Base-by-base conservation (phyloP, 192 early-diverging fungal species). In the Fimicolochytrium jonesii region DNA sequence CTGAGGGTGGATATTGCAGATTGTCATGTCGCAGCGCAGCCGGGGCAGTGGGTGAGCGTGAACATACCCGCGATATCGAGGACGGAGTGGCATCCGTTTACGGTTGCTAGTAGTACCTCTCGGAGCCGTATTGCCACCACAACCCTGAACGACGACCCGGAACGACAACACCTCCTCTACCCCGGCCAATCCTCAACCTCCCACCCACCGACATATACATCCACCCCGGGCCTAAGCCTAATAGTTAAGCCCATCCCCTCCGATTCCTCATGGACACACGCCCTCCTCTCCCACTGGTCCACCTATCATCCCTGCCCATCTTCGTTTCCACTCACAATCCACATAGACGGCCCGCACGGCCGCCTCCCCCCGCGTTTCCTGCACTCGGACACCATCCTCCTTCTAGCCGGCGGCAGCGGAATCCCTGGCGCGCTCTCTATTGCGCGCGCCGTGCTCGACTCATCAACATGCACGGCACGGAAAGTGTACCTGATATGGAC, bases 1-100 rank as follows among this genome's bases (percentile, higher is more conserved):
- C 17, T 66, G 15, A 34, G 64, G 13, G 13, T 66, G 36, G 64
- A 66, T 32, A 66, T 66, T 33, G 43, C 7, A 23, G 64, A 57
- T 54, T 66, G 64, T 28, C 32, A 56, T 18, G 17, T 47, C 15
- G 10, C 34, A 7, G 51, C 54, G 15, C n/a, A 15, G 18, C 64
- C 64, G 0, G 64, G 64, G 15, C 64, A 66, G 31, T 66, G 64
- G 64, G 64, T 66, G 2, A 28, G 54, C n/a, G 18, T 66, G n/a
- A 37, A 41, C 43, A 32, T 66, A 29, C 64, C 64, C 17, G 34
- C 64, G n/a, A 47, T 66, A 2, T 66, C 64, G n/a, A 32, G 30
- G 15, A 17, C 20, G 9, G 64, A 66, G 42, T 66, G 64, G 64
- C 64, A 66, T 30, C 64, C 64, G 20, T 66, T 66, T 33, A 66